Evolutionary conservation across 1,284 basidiomycete species (phyloP), one percentile per base, ranked within the genome.

Genomic region (Austroboletus niveus): DNA sequence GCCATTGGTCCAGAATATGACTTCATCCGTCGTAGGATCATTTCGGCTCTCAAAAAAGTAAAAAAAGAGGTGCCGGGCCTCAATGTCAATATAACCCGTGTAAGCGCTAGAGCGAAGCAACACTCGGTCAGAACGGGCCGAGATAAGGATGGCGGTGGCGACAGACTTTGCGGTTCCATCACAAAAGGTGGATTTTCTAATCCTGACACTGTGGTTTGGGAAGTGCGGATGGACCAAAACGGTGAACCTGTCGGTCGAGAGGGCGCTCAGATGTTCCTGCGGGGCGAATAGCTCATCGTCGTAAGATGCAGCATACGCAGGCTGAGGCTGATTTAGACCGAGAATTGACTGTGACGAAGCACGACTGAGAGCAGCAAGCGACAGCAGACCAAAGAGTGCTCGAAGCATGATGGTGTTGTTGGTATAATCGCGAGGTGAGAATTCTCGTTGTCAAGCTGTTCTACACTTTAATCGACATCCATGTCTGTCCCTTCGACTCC

Each of bases 21-120:
- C 76, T 53, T 85, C 83, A 59, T 89, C 85, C 40, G 71, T 79
- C 31, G 76, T 73, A 1, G 88, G 88, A 55, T 87, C 74, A 52
- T 71, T 78, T 50, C 90, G 74, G 49, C 84, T 87, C 69, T 93
- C 89, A 69, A 94, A 93, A 67, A 92, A 93, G 75, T 89, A 93
- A 73, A 92, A 62, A 32, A 64, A 93, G 31, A 92, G 67, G 55
- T 84, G 82, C 54, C 84, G 60, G 36, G 83, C 81, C 45, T 81
- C 83, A 10, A 85, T 75, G 54, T 85, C 84, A 20, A 86, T 68
- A 60, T 85, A 85, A 2, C 84, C 84, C 6, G 84, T 83, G 58
- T 83, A 86, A 15, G 77, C 76, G 52, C 80, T 81, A 6, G 81
- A 77, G 27, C 1, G 22, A 22, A 8, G 9, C 10, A 22, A 11